Percentiles rank a stretch among this genome's conserved stretches.
Conservation (phyloP, 331 rosid genomes). For the Prunus yedoensis region DNA sequence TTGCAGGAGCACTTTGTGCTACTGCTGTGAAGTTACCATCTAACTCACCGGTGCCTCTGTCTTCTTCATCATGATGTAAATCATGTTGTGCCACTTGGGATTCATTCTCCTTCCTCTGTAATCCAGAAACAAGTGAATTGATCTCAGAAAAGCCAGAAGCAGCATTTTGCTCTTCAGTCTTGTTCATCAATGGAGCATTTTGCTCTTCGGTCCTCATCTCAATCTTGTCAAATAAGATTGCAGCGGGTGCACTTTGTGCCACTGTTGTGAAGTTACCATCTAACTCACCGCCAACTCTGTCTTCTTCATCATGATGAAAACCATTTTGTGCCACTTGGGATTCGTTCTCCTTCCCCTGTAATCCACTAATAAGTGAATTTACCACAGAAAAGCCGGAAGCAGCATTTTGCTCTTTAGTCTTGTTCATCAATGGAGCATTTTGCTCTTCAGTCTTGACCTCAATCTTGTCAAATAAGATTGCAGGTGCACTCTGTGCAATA, state of each 20-base stretch:
- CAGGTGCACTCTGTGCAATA: too few relatives aligned
- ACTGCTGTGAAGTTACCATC: conserved; percentile 34
- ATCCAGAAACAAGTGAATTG: conserved; percentile 19
- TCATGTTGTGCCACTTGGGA: conserved; percentile 30
- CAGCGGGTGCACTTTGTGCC: too few relatives aligned
- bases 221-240: conserved; percentile 8
- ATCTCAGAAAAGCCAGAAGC: conserved; percentile 31
- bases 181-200: not conserved
- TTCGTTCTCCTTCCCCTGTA: conserved; percentile 21
- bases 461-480: too few relatives aligned
- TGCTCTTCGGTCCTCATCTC: conserved; percentile 31
- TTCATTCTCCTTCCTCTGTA: conserved; percentile 23
- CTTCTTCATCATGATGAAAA: conserved; percentile 16
- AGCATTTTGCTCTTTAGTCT: too few relatives aligned
- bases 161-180: too few relatives aligned
- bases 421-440: too few relatives aligned
- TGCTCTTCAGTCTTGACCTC: too few relatives aligned
- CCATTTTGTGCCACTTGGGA: conserved; percentile 30
- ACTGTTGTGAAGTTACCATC: conserved; percentile 27
- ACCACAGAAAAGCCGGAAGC: not conserved
- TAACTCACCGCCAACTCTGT: conserved; percentile 21
- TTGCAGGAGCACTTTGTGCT: conserved; percentile 12
- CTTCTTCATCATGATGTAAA: conserved; percentile 18
- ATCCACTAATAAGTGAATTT: conserved; percentile 15
- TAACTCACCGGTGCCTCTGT: conserved; percentile 22